Percentiles rank a stretch among this genome's conserved stretches.
phyloP scores from a whole-genome alignment of 176 grass and related monocot genomes.

The Triticum monococcum region DNA sequence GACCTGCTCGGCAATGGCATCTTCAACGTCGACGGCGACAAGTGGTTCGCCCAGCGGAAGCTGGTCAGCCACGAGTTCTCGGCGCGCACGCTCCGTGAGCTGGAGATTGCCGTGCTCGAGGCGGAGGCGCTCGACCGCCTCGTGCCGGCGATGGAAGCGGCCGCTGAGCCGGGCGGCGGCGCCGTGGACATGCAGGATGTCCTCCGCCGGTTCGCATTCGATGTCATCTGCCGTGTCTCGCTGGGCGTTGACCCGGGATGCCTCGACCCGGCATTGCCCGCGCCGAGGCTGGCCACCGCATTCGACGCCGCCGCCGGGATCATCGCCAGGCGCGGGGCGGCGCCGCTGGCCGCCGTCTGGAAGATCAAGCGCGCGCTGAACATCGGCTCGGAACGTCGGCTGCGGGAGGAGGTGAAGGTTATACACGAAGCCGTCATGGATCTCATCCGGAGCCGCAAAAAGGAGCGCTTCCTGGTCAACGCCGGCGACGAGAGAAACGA shows the following conservation, averaged over 20 bases:
- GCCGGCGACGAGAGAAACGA: constrained; percentile 28
- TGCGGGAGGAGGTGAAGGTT: constrained; percentile 54
- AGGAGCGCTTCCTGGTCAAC: constrained; percentile 31
- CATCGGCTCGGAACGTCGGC: constrained; percentile 57
- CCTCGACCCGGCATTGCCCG: constrained; percentile 48
- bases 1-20: constrained; percentile 84
- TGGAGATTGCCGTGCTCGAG: constrained; percentile 56
- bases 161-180: constrained; percentile 14
- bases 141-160: constrained; percentile 48
- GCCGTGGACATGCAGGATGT: constrained; percentile 81
- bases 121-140: constrained; percentile 50
- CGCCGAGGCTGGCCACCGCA: constrained; percentile 52
- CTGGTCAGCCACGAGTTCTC: constrained; percentile 88
- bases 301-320: constrained; percentile 75
- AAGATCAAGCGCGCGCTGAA: constrained; percentile 68
- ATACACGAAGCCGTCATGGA: constrained; percentile 59
- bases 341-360: constrained; percentile 73
- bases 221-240: constrained; percentile 72
- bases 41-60: constrained; percentile 86
- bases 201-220: constrained; percentile 74
- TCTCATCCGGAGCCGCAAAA: constrained; percentile 55
- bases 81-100: constrained; percentile 62
- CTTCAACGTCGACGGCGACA: constrained; percentile 90
- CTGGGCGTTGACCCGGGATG: constrained; percentile 70
- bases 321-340: constrained; percentile 64